A percentile compares a stretch with the other conserved stretches of the same genome.
These are phyloP conservation scores for Solanum rostratum DNA, from an alignment of 257 asterid genomes.

Conservation along the genomic window DNA sequence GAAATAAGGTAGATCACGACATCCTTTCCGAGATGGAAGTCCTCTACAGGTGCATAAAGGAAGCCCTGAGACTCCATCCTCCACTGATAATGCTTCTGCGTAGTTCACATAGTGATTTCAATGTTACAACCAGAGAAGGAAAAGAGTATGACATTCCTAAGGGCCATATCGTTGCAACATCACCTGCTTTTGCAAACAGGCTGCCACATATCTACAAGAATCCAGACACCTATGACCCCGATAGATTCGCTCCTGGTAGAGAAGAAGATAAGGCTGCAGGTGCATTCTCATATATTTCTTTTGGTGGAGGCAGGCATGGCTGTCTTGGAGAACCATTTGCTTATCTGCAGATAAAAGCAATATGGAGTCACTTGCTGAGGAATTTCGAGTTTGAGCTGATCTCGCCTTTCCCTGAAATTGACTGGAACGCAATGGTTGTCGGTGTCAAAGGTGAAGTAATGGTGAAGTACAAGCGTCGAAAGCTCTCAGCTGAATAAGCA, in stretches of 20 bases:
- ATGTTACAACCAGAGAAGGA: constrained; percentile 71
- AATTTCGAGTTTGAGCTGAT: constrained; percentile 51
- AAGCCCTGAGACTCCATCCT: constrained; percentile 93
- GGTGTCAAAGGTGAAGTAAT: constrained; percentile 45
- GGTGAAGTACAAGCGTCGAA: constrained; percentile 11
- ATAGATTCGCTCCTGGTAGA: constrained; percentile 71
- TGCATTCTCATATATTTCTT: constrained; percentile 82
- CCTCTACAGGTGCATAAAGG: constrained; percentile 75
- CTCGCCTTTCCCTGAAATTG: constrained; percentile 51
- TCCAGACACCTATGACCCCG: constrained; percentile 75
- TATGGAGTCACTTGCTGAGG: constrained; percentile 91
- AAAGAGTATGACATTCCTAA: constrained; percentile 53
- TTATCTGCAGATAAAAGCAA: constrained; percentile 82
- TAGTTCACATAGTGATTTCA: constrained; percentile 75
- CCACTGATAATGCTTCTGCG: constrained; percentile 88
- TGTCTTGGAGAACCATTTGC: constrained; percentile 97
- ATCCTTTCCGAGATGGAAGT: constrained; percentile 84
- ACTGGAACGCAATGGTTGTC: constrained; percentile 53
- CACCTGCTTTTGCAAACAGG: constrained; percentile 20
- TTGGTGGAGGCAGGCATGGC: constrained; percentile 96
- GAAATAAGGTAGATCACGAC: constrained; percentile 69
- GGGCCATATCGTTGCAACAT: constrained; percentile 19
- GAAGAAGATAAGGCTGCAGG: constrained; percentile 93
- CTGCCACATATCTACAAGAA: constrained; percentile 59
- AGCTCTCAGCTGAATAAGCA: neutral